Conservation (phyloP, 2,329 filamentous ascomycete genomes). For the Xylaria sp. region DNA sequence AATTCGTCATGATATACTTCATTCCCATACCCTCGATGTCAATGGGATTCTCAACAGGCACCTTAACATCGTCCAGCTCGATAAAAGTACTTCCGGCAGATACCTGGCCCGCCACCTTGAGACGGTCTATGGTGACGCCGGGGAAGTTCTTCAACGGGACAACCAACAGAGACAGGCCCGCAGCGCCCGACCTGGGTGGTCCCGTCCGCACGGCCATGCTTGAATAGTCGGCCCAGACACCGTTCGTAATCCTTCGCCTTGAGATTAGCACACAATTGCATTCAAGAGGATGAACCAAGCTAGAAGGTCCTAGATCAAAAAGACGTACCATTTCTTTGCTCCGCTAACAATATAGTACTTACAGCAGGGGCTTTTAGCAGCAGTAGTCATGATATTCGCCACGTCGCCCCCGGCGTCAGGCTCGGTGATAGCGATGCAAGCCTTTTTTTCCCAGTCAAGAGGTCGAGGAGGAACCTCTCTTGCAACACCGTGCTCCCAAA, state of each 20-base stretch:
- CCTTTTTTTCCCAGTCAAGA: slow-evolving; percentile 69
- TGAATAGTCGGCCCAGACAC: slow-evolving; percentile 70
- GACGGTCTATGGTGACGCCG: slow-evolving; percentile 70
- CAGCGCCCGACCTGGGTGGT: slow-evolving; percentile 58
- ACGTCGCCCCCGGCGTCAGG: slow-evolving; percentile 77
- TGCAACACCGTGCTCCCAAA: slow-evolving; percentile 68
- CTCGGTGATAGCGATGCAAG: slow-evolving; percentile 81
- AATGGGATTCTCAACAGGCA: slow-evolving; percentile 72
- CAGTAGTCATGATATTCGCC: slow-evolving; percentile 72
- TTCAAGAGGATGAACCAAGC: no score
- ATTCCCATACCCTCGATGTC: slow-evolving; percentile 74
- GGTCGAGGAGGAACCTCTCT: slow-evolving; percentile 69
- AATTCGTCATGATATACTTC: slow-evolving; percentile 76
- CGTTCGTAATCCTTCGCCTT: slow-evolving; percentile 66
- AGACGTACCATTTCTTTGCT: slow-evolving; percentile 71
- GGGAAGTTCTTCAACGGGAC: slow-evolving; percentile 71
- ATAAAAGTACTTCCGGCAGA: slow-evolving; percentile 76
- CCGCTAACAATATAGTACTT: slow-evolving; percentile 74
- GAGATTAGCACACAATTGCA: not conserved
- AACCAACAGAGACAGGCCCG: slow-evolving; percentile 69
- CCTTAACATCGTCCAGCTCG: slow-evolving; percentile 75
- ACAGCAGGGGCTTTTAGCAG: slow-evolving; percentile 64
- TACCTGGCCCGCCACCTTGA: slow-evolving; percentile 70
- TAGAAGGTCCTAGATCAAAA: no score
- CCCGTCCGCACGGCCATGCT: slow-evolving; percentile 78